phyloP scores from a whole-genome alignment of 805 yeast species.

The Metschnikowia drakensbergensis region DNA sequence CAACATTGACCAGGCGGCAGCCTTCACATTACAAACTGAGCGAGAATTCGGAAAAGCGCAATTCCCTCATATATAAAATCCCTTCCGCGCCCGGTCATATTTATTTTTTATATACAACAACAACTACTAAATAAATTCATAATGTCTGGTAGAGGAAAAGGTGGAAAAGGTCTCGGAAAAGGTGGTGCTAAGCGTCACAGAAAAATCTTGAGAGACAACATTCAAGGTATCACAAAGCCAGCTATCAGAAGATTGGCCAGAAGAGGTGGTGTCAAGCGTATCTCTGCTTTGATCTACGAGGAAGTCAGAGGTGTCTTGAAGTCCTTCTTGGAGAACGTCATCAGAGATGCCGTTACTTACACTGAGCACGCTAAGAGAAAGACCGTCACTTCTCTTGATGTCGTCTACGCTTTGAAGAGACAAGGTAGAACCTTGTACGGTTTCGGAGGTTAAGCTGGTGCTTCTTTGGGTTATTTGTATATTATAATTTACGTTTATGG shows the following conservation, averaged over 20 bases:
- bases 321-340: constrained; percentile 93
- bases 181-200: constrained; percentile 99
- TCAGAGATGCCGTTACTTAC: constrained; percentile 98
- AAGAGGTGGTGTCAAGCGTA: constrained; percentile 99
- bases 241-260: constrained; percentile 99
- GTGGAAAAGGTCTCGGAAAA: constrained; percentile 99
- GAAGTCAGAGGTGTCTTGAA: constrained; percentile 97
- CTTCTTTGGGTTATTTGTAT: constrained; percentile 8
- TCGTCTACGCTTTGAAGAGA: constrained; percentile 98
- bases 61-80: constrained; percentile 13
- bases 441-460: constrained; percentile 82
- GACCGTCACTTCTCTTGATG: constrained; percentile 98
- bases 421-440: constrained; percentile 99
- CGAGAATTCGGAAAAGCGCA: not conserved
- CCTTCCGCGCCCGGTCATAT: constrained; percentile 12
- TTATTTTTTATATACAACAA: constrained; percentile 6
- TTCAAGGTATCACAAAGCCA: constrained; percentile 99
- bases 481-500: constrained; percentile 8
- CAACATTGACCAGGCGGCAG: constrained; percentile 7
- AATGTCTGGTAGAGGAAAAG: constrained; percentile 99
- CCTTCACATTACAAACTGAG: not conserved
- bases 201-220: constrained; percentile 98
- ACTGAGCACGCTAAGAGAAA: constrained; percentile 99
- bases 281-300: constrained; percentile 96
- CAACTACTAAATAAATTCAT: constrained; percentile 25